phyloP scores from a whole-genome alignment of 495 filamentous ascomycete genomes.

The Aspergillus wentii region DNA sequence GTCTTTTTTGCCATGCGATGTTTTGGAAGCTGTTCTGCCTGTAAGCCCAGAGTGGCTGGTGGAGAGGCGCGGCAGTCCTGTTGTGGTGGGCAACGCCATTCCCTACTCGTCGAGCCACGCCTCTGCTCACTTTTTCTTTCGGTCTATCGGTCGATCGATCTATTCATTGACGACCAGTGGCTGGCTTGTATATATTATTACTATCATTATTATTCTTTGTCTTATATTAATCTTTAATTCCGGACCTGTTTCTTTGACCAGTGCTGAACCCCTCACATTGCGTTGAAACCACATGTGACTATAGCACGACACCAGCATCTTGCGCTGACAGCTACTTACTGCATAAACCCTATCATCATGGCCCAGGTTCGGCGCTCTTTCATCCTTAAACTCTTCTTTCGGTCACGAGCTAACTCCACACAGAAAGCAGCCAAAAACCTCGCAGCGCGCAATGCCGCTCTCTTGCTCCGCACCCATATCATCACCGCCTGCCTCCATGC shows the following conservation, averaged over 20 bases:
- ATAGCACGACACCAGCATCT: too few species aligned
- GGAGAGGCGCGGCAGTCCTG: not conserved
- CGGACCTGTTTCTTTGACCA: too few species aligned
- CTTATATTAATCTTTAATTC: too few species aligned
- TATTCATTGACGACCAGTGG: too few species aligned
- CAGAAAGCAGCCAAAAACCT: conserved; percentile 94
- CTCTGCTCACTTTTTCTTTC: too few species aligned
- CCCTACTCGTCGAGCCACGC: conserved; percentile 1
- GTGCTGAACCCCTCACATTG: too few species aligned
- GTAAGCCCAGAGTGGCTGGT: conserved; percentile 5
- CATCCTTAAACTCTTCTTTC: not conserved
- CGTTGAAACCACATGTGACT: too few species aligned
- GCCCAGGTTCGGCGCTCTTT: conserved; percentile 25
- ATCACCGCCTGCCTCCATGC: conserved; percentile 64
- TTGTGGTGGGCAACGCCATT: conserved; percentile 15
- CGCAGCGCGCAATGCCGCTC: conserved; percentile 69
- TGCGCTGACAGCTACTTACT: too few species aligned
- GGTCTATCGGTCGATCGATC: not conserved
- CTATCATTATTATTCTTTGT: too few species aligned
- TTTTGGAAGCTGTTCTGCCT: conserved; percentile 1
- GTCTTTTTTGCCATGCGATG: not conserved
- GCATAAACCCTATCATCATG: conserved; percentile 20
- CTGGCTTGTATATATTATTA: too few species aligned
- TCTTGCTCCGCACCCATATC: conserved; percentile 74
- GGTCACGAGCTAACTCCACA: conserved; percentile 9